These are phyloP conservation scores for Arachnomyces sp. DNA, from an alignment of 2,329 filamentous ascomycete species.

Conservation along the genomic window DNA sequence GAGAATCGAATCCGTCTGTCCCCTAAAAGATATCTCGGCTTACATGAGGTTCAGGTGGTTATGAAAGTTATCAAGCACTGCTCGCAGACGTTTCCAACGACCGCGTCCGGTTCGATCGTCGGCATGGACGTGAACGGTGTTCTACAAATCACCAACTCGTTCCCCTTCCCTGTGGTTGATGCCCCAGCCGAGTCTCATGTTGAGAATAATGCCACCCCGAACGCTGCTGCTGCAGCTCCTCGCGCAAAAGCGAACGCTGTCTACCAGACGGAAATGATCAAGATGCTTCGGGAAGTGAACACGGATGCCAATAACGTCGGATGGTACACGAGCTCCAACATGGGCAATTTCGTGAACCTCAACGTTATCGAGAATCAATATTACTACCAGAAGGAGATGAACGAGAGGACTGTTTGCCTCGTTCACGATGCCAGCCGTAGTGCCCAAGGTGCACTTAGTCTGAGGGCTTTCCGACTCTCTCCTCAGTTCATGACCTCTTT, in stretches of 20 bases:
- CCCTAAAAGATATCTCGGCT: conserved; percentile 19
- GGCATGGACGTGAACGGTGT: conserved; percentile 80
- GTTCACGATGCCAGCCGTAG: conserved; percentile 95
- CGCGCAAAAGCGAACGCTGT: conserved; percentile 80
- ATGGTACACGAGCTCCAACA: conserved; percentile 97
- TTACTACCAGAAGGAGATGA: conserved; percentile 88
- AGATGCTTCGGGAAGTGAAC: conserved; percentile 92
- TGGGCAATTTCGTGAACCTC: conserved; percentile 96
- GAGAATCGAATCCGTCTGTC: conserved; percentile 31
- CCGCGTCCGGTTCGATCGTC: conserved; percentile 81
- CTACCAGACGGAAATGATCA: conserved; percentile 97
- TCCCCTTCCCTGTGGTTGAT: conserved; percentile 84
- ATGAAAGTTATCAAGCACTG: conserved; percentile 99
- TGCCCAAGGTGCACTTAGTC: conserved; percentile 79
- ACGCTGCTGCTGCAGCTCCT: conserved; percentile 77
- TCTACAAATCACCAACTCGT: conserved; percentile 88
- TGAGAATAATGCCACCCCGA: conserved; percentile 54
- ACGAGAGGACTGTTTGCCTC: conserved; percentile 78
- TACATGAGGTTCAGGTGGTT: conserved; percentile 57
- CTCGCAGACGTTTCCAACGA: conserved; percentile 77
- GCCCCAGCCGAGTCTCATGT: conserved; percentile 64
- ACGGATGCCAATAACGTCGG: conserved; percentile 96
- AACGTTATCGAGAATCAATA: conserved; percentile 97
- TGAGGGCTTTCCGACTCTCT: conserved; percentile 89
- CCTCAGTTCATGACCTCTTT: conserved; percentile 78